Evolutionary conservation across 129 eudicot species (phyloP).

Genomic region (Logfia minima): DNA sequence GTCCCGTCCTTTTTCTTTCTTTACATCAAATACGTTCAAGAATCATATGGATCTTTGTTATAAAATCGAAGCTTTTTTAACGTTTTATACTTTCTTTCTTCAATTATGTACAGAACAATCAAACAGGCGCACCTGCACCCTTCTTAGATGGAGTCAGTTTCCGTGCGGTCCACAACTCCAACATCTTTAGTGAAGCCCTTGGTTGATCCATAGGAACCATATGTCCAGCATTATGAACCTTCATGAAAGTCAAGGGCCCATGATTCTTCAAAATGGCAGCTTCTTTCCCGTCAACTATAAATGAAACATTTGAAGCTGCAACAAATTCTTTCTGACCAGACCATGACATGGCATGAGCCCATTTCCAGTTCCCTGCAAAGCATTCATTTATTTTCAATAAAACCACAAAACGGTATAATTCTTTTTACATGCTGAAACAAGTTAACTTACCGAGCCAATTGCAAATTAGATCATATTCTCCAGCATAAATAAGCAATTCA

Average conservation of each 20-base stretch:
- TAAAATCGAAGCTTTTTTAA: background rate
- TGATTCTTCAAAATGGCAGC: constrained; percentile 51
- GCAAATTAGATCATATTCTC: constrained; percentile 88
- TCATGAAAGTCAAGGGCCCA: constrained; percentile 59
- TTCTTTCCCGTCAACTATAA: constrained; percentile 48
- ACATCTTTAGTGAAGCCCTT: constrained; percentile 58
- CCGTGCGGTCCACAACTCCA: constrained; percentile 62
- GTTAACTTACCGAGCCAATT: constrained; percentile 78
- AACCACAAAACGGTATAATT: background rate
- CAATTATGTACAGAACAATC: background rate
- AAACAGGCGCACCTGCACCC: constrained; percentile 17
- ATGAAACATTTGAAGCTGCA: constrained; percentile 47
- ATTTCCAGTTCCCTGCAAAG: constrained; percentile 61
- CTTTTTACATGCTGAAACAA: background rate
- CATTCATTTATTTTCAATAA: background rate
- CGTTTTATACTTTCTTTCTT: background rate
- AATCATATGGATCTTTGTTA: constrained; percentile 19
- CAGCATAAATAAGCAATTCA: constrained; percentile 75
- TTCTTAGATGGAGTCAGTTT: constrained; percentile 29
- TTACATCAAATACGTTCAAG: constrained; percentile 10
- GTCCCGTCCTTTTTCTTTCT: background rate
- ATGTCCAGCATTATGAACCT: constrained; percentile 72
- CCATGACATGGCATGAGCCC: constrained; percentile 89
- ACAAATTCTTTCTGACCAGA: constrained; percentile 52
- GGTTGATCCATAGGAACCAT: constrained; percentile 96